Evolutionary conservation across 306 rosid species (phyloP), one percentile per base, ranked within the genome.

Genomic region (Medicago lupulina): DNA sequence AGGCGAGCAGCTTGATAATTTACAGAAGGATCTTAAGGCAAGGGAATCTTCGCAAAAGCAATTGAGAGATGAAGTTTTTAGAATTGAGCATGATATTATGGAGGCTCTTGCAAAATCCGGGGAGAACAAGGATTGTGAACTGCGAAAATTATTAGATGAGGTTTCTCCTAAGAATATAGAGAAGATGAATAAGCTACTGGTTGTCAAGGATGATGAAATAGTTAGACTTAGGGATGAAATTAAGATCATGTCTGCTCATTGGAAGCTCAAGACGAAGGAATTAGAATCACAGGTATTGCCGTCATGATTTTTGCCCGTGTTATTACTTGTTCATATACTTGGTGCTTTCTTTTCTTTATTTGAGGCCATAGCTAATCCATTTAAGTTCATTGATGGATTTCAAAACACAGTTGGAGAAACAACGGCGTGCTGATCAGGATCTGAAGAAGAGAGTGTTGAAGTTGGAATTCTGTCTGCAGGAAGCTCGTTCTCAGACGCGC

Each of bases 11-110:
- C 79, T 96, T 13, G 98, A 92, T 41, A 84, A 62, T 57, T 90
- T 96, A 66, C 99, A 87, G 73, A 96, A 86, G 80, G 94, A 92
- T 76, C 92, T 92, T 78, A 85, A 85, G 71, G 87, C 92, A 16
- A 89, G 98, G 78, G 99, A 96, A 78, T 90, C 83, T 79, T 92
- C 98, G 7, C 99, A 96, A 78, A 89, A 89, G 79, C 97, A 96
- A 83, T 89, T 92, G 82, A 92, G 83, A 81, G 98, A 90, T 41
- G 96, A 92, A 46, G 89, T 96, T 82, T 38, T 86, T 70, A 92
- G 98, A 84, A 69, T 92, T 50, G 99, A 96, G 81, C 86, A 75
- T 2, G 98, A 96, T 58, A 96, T 96, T 23, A 88, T 77, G 96
- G 85, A 88, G 62, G 92, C 98, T 79, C 83, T 96, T 39, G 85